Base-by-base conservation (phyloP, 768 basidiomycete species). In the Suillus brevipes region DNA sequence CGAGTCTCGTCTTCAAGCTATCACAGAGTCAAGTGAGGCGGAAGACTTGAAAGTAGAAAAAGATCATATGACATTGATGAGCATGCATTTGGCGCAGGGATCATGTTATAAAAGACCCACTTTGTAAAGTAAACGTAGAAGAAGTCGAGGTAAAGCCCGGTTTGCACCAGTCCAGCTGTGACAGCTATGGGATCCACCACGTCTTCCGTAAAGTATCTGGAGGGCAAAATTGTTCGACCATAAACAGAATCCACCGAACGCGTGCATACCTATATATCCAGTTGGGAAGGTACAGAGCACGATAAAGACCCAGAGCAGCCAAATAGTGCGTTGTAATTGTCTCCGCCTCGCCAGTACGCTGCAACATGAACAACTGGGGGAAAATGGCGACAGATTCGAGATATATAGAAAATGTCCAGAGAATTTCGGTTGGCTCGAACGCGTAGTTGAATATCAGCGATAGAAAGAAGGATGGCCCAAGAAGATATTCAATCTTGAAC, bases 321-420 rank as follows among this genome's bases (percentile, higher is more conserved):
- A 99, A 83, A 74, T 99, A 99, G 77, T 98, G 95, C 50, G 97
- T 97, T 60, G 97, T 98, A 75, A 99, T 98, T 3, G 92, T 90
- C 80, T 98, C 96, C 3, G 97, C 96, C 79, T 97, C 97, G 67
- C 96, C 95, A 2, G 97, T 99, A 61, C 97, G 87, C 77, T 97
- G 95, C 64, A 99, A 87, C 90, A 99, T 92, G 82, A 99, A 96
- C 61, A 99, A 80, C 75, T 99, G 97, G 3, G 97, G 97, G 60
- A 99, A 85, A 73, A 99, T 98, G 42, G 95, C 96, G 68, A 98
- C 92, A 34, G 90, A 80, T 79, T 99, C 97, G 66, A 98, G 87
- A 87, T 92, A 98, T 78, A 99, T 97, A 69, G 95, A 97, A 84
- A 98, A 99, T 10, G 95, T 86, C 97, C 97, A 99, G 55, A 94